A percentile compares a stretch with the other conserved stretches of the same genome.
These are phyloP conservation scores for Durusdinium trenchii DNA, from an alignment of 73 alveolate genomes.

Conservation along the genomic window DNA sequence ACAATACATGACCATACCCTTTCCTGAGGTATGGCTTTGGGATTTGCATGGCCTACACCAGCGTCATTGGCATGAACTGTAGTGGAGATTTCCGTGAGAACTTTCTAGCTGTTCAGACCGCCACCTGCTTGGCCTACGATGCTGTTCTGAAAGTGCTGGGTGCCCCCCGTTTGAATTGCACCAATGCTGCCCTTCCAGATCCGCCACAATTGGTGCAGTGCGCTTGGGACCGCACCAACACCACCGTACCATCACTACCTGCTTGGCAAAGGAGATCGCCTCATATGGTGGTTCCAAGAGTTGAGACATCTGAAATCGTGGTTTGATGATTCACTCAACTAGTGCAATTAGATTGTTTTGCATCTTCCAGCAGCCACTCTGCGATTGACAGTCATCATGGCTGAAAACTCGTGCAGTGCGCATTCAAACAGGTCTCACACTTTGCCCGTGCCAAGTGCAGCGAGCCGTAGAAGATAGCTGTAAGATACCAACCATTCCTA, in stretches of 20 bases:
- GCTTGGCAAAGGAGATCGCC: neutral
- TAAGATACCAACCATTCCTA: no score
- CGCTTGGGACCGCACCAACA: conserved; percentile 65
- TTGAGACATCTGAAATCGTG: neutral
- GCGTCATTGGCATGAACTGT: conserved; percentile 85
- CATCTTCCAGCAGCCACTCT: neutral
- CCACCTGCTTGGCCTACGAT: conserved; percentile 81
- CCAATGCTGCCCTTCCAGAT: neutral
- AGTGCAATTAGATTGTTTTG: conserved; percentile 4
- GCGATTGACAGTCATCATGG: no score
- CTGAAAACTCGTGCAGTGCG: no score
- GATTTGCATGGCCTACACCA: conserved; percentile 78
- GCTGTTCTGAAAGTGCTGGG: conserved; percentile 50
- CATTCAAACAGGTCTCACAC: no score
- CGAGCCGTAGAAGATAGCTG: no score
- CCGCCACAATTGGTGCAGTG: conserved; percentile 21
- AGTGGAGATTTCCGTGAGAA: conserved; percentile 49
- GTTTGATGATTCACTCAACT: conserved; percentile 12
- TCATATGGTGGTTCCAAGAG: neutral
- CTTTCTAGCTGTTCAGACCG: conserved; percentile 52
- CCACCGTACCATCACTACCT: neutral
- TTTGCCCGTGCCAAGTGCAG: no score
- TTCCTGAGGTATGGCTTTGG: conserved; percentile 39
- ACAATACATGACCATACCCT: neutral
- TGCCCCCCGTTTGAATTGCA: conserved; percentile 83